Conservation (phyloP, 768 basidiomycete genomes). For the Naganishia kalamii region DNA sequence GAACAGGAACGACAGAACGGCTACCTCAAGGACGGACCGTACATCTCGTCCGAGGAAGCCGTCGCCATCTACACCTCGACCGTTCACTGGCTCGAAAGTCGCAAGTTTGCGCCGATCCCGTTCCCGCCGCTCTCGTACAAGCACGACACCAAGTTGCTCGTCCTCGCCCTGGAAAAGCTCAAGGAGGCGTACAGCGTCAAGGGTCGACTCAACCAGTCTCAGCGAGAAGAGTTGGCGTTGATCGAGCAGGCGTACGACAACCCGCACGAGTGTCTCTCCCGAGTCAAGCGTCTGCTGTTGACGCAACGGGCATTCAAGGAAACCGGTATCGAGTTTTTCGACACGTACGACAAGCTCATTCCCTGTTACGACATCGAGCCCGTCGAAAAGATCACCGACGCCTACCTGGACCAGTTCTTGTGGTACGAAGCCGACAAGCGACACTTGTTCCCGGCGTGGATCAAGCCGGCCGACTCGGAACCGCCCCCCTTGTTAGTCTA, state of each 20-base stretch:
- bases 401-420: conserved; percentile 96
- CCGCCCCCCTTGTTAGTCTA: conserved; percentile 94
- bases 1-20: conserved; percentile 98
- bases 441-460: conserved; percentile 96
- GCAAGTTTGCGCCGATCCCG: conserved; percentile 70
- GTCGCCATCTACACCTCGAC: conserved; percentile 98
- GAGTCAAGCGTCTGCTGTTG: conserved; percentile 91
- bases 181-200: conserved; percentile 99
- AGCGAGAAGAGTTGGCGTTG: conserved; percentile 92
- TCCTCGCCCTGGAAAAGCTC: conserved; percentile 91
- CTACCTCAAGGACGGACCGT: conserved; percentile 97
- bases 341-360: conserved; percentile 63
- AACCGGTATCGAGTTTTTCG: conserved; percentile 65
- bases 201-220: conserved; percentile 93
- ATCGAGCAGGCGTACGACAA: conserved; percentile 99
- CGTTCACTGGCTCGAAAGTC: conserved; percentile 87
- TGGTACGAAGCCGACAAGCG: conserved; percentile 99
- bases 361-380: conserved; percentile 99
- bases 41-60: conserved; percentile 97
- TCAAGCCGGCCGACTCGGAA: conserved; percentile 96
- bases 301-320: conserved; percentile 99
- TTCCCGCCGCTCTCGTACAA: conserved; percentile 99
- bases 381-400: conserved; percentile 99
- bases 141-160: conserved; percentile 95
- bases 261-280: conserved; percentile 96